Evolutionary conservation across 2,329 filamentous ascomycete species (phyloP), one percentile per base, ranked within the genome.

Genomic region (Harringtonia lauricola): DNA sequence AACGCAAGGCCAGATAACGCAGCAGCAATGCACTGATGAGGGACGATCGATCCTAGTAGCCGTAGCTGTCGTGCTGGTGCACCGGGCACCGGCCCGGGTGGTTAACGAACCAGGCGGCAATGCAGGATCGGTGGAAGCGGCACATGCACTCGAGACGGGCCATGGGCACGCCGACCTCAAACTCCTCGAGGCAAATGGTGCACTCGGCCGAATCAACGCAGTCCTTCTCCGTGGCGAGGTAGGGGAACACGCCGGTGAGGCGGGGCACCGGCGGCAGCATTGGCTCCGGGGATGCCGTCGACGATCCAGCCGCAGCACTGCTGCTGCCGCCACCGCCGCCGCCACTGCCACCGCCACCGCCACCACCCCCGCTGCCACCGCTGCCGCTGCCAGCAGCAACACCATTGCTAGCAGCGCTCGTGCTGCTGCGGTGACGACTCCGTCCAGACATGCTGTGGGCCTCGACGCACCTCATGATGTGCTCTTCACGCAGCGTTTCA

Each of bases 171-270:
- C 77, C 77, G 0, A 72, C 74, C 46, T 75, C 70, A 48, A 80
- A 81, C 55, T 82, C 78, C 52, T 82, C 79, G 3, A 83, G 64
- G 51, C 79, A 83, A 41, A 83, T 82, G 6, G 76, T 81, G 55
- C 78, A 82, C 59, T 83, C 79, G 4, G 76, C 78, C 46, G 75
- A 73, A 50, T 80, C 74, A n/a, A 79, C 70, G 51, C 76, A 81
- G 56, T 83, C 79, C 61, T 82, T 83, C 54, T 81, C 79, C 10
- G 77, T 81, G 2, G 79, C 78, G 19, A 64, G 50, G 52, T 83
- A 83, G 0, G 74, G 72, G 49, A 81, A 79, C 66, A 82, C 77
- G 41, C 76, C 75, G 0, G 74, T 78, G 44, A 69, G 62, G 18
- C 75, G 64, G 34, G 63, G 62, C 10, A 59, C 59, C 47, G 50